Evolutionary conservation across 345 rosid genomes (phyloP), one percentile per base, ranked within the genome.

Genomic region (Eucalyptus polybractea): DNA sequence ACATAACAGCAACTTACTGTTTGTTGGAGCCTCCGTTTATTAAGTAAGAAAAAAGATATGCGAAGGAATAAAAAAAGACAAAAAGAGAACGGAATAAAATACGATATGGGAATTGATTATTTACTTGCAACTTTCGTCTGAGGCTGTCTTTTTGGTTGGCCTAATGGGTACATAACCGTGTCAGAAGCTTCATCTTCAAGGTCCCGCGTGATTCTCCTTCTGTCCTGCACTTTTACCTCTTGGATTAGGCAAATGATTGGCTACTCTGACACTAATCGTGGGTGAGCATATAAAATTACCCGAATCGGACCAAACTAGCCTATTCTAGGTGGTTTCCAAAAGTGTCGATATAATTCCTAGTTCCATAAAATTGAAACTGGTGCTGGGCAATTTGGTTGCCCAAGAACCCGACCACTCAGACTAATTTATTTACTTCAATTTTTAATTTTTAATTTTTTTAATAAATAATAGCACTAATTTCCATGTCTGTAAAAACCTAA

Each of bases 281-380:
- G 56, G 56, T 53, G 56, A 56, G 62, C 27, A 22, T 56, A 56
- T 56, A 56, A 1, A 56, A 56, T 21, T 24, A 56, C 27, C 3
- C 13, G 0, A 56, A 56, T 24, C 0, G 2, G 62, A 56, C 29
- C 62, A 4, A 56, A 56, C 4, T 22, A 56, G 62, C 27, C 3
- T 0, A 0, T 56, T 22, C 3, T 56, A 56, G 6, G 13, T 24
- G 13, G 6, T 56, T 56, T 24, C 6, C 13, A 56, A 56, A 56
- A 24, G 29, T 0, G 3, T 56, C 1, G 0, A 3, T 56, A 22
- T 22, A 1, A 24, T 24, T 56, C 1, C 1, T 24, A 1, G 27
- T 56, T 56, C 29, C 62, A 56, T 24, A 8, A 22, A 56, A 56
- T 56, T 56, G 62, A 56, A 56, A 56, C 29, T 10, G 6, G 13